phyloP scores from a whole-genome alignment of 2,329 filamentous ascomycete species.

The Parastagonospora avenae region DNA sequence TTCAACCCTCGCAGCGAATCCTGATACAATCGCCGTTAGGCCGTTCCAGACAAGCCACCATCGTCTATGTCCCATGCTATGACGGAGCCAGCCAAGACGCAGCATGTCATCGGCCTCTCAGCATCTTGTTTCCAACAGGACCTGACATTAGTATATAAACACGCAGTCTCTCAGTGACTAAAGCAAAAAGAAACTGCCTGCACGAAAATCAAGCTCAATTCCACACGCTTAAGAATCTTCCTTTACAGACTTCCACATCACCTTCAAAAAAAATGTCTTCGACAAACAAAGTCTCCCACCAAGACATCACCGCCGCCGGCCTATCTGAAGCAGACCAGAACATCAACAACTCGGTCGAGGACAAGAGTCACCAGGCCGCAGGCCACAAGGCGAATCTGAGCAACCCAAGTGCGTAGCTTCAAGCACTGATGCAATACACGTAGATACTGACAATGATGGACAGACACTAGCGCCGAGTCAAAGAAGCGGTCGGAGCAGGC shows the following conservation, averaged over 20 bases:
- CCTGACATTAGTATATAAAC: no score
- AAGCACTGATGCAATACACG: not conserved
- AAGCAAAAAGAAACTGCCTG: no score
- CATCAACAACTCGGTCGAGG: conserved; percentile 29
- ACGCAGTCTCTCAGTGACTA: no score
- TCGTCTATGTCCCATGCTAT: no score
- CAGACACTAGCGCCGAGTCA: conserved; percentile 37
- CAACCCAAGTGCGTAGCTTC: conserved; percentile 50
- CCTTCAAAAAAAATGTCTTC: not conserved
- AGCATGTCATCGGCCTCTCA: no score
- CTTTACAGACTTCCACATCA: not conserved
- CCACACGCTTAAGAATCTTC: not conserved
- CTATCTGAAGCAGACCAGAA: conserved; percentile 25
- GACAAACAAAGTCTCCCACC: conserved; percentile 10
- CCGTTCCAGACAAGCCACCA: no score
- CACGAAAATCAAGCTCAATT: no score
- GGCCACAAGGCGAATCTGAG: conserved; percentile 57
- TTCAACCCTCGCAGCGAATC: not conserved
- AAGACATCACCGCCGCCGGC: conserved; percentile 23
- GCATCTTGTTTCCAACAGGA: no score
- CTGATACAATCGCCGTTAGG: no score
- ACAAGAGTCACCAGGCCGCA: conserved; percentile 19
- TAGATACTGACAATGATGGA: not conserved
- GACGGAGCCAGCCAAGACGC: no score
- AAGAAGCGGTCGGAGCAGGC: conserved; percentile 52